Conservation (phyloP, 2,329 filamentous ascomycete species). For the Phaeoacremonium minimum region DNA sequence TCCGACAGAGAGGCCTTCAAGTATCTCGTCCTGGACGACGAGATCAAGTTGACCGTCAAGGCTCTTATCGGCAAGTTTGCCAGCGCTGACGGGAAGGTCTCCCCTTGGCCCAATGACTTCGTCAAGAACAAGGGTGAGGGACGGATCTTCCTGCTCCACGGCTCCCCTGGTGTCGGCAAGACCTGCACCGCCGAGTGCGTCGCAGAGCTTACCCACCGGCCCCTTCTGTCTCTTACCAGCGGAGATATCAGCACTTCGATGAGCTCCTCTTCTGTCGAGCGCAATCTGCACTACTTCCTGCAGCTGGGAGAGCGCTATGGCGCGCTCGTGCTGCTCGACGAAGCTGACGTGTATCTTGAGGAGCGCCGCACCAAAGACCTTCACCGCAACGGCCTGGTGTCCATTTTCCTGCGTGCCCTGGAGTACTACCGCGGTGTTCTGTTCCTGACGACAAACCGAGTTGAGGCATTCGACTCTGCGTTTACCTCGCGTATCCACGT, state of each 20-base stretch:
- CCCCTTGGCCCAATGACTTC: conserved; percentile 41
- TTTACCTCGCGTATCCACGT: conserved; percentile 46
- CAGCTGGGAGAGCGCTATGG: conserved; percentile 43
- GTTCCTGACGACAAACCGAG: conserved; percentile 47
- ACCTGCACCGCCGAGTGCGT: conserved; percentile 53
- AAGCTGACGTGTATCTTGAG: conserved; percentile 58
- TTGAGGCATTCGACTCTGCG: conserved; percentile 41
- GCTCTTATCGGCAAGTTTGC: conserved; percentile 43
- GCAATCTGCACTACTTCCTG: conserved; percentile 39
- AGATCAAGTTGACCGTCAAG: conserved; percentile 42
- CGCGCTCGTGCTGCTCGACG: conserved; percentile 51
- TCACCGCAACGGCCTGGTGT: conserved; percentile 41
- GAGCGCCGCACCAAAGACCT: conserved; percentile 38
- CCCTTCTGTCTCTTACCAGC: conserved; percentile 45
- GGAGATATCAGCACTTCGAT: conserved; percentile 39
- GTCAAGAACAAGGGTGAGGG: conserved; percentile 46
- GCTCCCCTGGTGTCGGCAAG: conserved; percentile 52
- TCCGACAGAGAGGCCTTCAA: conserved; percentile 45
- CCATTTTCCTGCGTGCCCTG: conserved; percentile 43
- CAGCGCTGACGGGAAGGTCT: conserved; percentile 29
- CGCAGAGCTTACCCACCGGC: conserved; percentile 44
- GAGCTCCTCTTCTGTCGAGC: conserved; percentile 29
- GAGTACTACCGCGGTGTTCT: conserved; percentile 47
- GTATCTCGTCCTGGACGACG: conserved; percentile 42
- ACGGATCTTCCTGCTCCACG: conserved; percentile 46